Conservation (phyloP, 176 grass and related monocot genomes). For the Microstegium vimineum region DNA sequence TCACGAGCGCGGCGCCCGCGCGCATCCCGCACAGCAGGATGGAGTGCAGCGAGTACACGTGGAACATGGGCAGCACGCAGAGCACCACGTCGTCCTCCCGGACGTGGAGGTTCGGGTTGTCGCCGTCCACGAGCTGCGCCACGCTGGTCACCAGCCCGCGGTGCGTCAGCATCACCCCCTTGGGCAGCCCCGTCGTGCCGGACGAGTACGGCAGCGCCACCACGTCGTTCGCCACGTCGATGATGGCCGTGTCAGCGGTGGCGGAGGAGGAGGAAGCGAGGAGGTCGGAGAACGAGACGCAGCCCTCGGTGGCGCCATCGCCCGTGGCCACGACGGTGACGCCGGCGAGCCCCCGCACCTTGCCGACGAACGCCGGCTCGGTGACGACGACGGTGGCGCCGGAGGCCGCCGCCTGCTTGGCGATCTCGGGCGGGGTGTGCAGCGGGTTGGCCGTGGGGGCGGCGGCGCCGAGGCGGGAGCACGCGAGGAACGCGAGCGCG, state of each 20-base stretch:
- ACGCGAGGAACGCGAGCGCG: constrained; percentile 65
- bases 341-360: constrained; percentile 40
- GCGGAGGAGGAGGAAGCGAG: not conserved
- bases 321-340: constrained; percentile 58
- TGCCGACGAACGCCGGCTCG: constrained; percentile 60
- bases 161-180: constrained; percentile 88
- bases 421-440: constrained; percentile 73
- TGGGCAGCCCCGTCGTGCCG: constrained; percentile 81
- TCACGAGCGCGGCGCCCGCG: constrained; percentile 54
- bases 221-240: constrained; percentile 49
- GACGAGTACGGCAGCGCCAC: constrained; percentile 87
- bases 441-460: constrained; percentile 80
- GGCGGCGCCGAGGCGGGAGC: constrained; percentile 59
- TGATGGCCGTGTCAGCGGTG: constrained; percentile 23
- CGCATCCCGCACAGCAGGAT: constrained; percentile 67
- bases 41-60: constrained; percentile 69
- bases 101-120: constrained; percentile 43
- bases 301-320: constrained; percentile 29
- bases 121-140: constrained; percentile 58
- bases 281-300: constrained; percentile 54
- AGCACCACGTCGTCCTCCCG: constrained; percentile 44
- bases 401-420: constrained; percentile 66
- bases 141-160: constrained; percentile 53
- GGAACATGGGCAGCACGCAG: constrained; percentile 95
- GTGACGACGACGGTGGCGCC: constrained; percentile 53